Base-by-base conservation (phyloP, 202 grass and related monocot genomes). In the Zoysia matrella region DNA sequence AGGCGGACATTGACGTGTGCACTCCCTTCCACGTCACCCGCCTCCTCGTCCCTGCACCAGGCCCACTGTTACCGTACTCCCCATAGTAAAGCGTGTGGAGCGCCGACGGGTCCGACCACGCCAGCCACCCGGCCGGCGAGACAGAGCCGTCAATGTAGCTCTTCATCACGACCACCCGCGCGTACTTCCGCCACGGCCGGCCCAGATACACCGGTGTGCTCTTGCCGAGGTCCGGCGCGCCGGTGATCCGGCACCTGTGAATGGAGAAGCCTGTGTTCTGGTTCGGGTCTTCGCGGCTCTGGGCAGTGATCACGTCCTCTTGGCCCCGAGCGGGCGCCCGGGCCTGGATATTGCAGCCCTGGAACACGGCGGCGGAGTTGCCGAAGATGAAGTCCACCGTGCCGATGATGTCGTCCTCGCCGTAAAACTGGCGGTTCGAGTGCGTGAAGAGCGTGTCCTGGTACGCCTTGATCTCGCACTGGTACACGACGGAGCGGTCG, bases 351-450 rank as follows among this genome's bases (percentile, higher is more conserved):
- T 72, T 42, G 18, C 92, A 93, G 76, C 58, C 74, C 47, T 98
- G 90, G 52, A 98, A 47, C 8, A 95, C 92, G 2, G 53, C 90
- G 0, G 88, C 90, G 0, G 95, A 84, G 85, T 98, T 92, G 56
- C 92, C 92, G 73, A 93, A 98, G 76, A 93, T 88, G 77, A 98
- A 93, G 74, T 98, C 95, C 42, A 98, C 86, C 1, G 88, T 93
- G 69, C 92, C 90, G 10, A 84, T 82, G 82, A 98, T 83, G 73
- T 80, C 77, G 0, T 42, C 60, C 11, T 91, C 87, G 43, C 71
- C 44, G 16, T 80, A 89, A 86, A 98, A 94, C 60, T 95, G 95
- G 5, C 88, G 88, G 73, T 91, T 92, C 60, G 95, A 98, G 86
- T 93, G 79, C 39, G 76, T 58, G 47, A 88, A 90, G 55, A 98